Percentiles rank a stretch among this genome's conserved stretches.
Conservation (phyloP, 768 basidiomycete species). For the Phylloporus sp. region DNA sequence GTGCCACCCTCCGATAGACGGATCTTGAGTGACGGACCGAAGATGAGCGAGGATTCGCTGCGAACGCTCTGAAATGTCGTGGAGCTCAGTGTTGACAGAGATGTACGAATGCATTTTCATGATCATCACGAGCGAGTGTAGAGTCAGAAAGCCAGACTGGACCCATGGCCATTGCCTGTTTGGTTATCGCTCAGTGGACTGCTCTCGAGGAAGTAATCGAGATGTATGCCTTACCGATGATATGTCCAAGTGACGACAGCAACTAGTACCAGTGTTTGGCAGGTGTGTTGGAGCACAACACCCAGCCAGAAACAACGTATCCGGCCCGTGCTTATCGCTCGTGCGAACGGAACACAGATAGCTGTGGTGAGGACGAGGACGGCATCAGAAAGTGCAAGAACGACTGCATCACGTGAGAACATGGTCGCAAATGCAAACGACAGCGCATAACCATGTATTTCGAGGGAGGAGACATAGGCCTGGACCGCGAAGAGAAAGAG, state of each 20-base stretch:
- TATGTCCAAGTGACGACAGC: slow-evolving; percentile 87
- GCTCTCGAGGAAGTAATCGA: not conserved
- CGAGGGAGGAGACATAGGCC: slow-evolving; percentile 73
- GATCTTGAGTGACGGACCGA: slow-evolving; percentile 40
- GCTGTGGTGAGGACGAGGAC: slow-evolving; percentile 74
- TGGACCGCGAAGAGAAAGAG: slow-evolving; percentile 78
- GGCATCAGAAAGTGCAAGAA: slow-evolving; percentile 79
- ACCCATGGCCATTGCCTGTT: slow-evolving; percentile 96
- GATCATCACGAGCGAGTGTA: slow-evolving; percentile 86
- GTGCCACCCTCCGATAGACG: slow-evolving; percentile 60
- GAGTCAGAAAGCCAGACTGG: slow-evolving; percentile 84
- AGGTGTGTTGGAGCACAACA: slow-evolving; percentile 70
- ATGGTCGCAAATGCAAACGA: slow-evolving; percentile 78
- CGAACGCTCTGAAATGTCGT: slow-evolving; percentile 47
- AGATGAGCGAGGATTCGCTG: slow-evolving; percentile 42
- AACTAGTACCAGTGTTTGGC: slow-evolving; percentile 72
- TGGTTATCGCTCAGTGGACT: not conserved
- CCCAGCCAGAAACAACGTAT: slow-evolving; percentile 79
- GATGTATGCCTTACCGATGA: slow-evolving; percentile 50
- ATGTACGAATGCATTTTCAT: slow-evolving; percentile 98
- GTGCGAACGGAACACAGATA: slow-evolving; percentile 80
- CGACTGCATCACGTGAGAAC: slow-evolving; percentile 82
- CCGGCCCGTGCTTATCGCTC: slow-evolving; percentile 72
- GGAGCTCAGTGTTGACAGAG: slow-evolving; percentile 81
- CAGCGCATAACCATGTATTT: slow-evolving; percentile 73